Base-by-base conservation (phyloP, 2,329 filamentous ascomycete genomes). In the Epichloe festucae region DNA sequence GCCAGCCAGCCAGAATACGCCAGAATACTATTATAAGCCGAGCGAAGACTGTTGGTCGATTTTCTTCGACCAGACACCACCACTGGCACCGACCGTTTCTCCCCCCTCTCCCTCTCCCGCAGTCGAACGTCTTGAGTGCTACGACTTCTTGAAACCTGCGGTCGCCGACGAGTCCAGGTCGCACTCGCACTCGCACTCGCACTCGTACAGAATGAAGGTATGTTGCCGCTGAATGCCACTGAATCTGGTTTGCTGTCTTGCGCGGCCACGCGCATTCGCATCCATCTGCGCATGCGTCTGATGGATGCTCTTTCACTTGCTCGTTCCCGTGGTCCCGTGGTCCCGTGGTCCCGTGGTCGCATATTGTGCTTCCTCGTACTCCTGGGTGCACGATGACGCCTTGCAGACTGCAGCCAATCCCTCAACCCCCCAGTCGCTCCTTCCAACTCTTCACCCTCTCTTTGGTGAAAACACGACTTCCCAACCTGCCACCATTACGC, bases 171-270 rank as follows among this genome's bases (percentile, higher is more conserved):
- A 45, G 21, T 47, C 23, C 15, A 42, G 23, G 41, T 46, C 46
- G 46, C 34, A 47, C 12, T 47, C 45, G 12, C 45, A 47, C 15
- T 27, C 36, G 38, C 47, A 58, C 60, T 63, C 60, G 59, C 61
- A 65, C 60, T 64, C 60, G 59, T 62, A 65, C 64, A 66, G 63
- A 54, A 67, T 67, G 65, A 67, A 67, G 65, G 65, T 55, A 49
- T 27, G 53, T 55, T 38, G 43, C 50, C 23, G 23, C 23, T 27
- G 23, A 3, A 3, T 38, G 43, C 47, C 50, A 44, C 35, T 23
- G 11, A 35, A 38, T 46, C 15, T 19, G 38, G 35, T 46, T 44
- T 40, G 49, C 49, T 40, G 36, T 10, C 31, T 46, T 38, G 38
- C 50, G 38, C 31, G 17, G n/a, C 39, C 15, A 14, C 45, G 51